Base-by-base conservation (phyloP, 1,284 basidiomycete species). In the Coniophora puteana region DNA sequence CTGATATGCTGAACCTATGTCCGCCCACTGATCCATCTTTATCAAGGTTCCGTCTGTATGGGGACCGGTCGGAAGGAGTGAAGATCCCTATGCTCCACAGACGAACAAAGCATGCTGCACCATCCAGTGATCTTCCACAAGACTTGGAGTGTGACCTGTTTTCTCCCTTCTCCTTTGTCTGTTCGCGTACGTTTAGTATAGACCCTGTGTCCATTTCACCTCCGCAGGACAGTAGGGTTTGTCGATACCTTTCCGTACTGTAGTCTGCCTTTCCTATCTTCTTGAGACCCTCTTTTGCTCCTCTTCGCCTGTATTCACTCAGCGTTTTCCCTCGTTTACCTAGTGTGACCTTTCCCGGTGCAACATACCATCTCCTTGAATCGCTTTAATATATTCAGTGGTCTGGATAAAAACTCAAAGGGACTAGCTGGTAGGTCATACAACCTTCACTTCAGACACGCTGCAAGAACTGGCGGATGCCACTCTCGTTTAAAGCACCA, bases 51-150 rank as follows among this genome's bases (percentile, higher is more conserved):
- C 92, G 4, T 89, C 84, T 24, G 84, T 95, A 30, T 96, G 94
- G 94, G 93, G 94, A n/a, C 85, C 89, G 14, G 79, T 93, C 23
- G 80, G 77, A 58, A 93, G 91, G 67, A 76, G 78, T 48, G 89
- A 93, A 59, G 91, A 94, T 60, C 92, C 92, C 36, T 94, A 91
- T 61, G 88, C 86, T 43, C 84, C 86, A 45, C 81, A n/a, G n/a
- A n/a, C 76, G 50, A 70, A 74, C n/a, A 66, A 74, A 51, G 79
- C 81, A 36, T 84, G 83, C 63, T 76, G 72, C 52, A n/a, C n/a
- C n/a, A n/a, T n/a, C n/a, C n/a, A n/a, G n/a, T n/a, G n/a, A n/a
- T n/a, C n/a, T n/a, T n/a, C n/a, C n/a, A n/a, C n/a, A n/a, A n/a
- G n/a, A n/a, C n/a, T n/a, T 84, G 82, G 58, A 58, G 71, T 45